Conservation (phyloP, 768 basidiomycete genomes). For the Suillus cothurnatus region DNA sequence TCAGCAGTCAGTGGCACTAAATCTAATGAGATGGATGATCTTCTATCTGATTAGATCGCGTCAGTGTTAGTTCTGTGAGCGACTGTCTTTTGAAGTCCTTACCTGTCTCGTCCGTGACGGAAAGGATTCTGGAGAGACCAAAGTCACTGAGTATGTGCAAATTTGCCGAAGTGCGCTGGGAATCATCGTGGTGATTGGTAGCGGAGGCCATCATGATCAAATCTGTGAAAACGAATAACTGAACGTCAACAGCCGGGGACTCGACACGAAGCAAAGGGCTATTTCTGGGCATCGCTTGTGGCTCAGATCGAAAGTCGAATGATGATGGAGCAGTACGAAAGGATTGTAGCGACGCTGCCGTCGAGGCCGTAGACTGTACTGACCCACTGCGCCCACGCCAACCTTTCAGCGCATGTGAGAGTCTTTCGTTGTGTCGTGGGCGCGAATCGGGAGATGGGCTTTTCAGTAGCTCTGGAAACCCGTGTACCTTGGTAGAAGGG, state of each 20-base stretch:
- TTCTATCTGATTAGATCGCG: conserved; percentile 22
- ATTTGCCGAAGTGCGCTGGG: conserved; percentile 31
- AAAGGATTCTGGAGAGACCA: conserved; percentile 53
- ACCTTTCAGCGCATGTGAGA: conserved; percentile 45
- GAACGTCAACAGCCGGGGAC: conserved; percentile 30
- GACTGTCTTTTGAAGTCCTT: conserved; percentile 2
- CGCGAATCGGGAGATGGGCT: not conserved
- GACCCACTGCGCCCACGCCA: conserved; percentile 52
- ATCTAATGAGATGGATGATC: conserved; percentile 46
- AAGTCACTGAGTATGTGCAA: conserved; percentile 47
- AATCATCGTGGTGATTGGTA: conserved; percentile 13
- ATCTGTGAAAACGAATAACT: conserved; percentile 67
- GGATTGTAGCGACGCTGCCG: conserved; percentile 19
- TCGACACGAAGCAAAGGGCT: conserved; percentile 29
- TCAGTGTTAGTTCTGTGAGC: not conserved
- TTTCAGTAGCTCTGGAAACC: not conserved
- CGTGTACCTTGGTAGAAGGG: conserved; percentile 13
- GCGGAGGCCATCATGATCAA: conserved; percentile 59
- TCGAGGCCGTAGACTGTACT: conserved; percentile 28
- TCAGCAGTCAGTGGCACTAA: conserved; percentile 47
- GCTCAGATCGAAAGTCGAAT: conserved; percentile 23
- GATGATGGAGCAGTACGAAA: conserved; percentile 33
- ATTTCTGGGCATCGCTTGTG: conserved; percentile 1
- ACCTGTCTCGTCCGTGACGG: conserved; percentile 41
- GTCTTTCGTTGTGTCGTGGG: conserved; percentile 24